Evolutionary conservation across 2,329 filamentous ascomycete genomes (phyloP), one percentile per base, ranked within the genome.

Genomic region (Endothia cerciana): DNA sequence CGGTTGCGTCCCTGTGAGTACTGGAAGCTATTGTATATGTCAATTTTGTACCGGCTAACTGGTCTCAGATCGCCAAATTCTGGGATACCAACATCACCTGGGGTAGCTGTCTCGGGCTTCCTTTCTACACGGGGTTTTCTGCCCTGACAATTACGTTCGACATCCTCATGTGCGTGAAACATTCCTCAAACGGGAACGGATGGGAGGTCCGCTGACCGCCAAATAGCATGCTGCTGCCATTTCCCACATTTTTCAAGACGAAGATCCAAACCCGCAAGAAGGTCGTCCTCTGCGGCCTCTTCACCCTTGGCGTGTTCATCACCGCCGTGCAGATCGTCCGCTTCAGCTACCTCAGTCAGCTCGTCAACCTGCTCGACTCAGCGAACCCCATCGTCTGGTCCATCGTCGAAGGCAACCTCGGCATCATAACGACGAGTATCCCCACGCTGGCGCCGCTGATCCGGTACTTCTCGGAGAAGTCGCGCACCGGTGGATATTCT

Each of bases 251-350:
- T 8, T 62, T 78, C 41, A 72, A 72, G 17, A 74, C 76, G 1
- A 74, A 76, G 47, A 43, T 60, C 41, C 40, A 45, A 33, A 70
- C 64, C 0, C 76, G 76, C 30, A 80, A 79, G 60, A 82, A 83
- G 72, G 55, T 78, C 3, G 76, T 81, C 3, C 74, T 84, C 0
- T 73, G 78, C 0, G 73, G 73, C 5, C 74, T 84, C 36, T 84
- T 84, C 70, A 75, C 76, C 2, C 75, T 85, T 30, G 83, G 83
- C n/a, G 73, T 81, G 61, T 84, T 85, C 73, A 78, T 85, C 53
- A 83, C 80, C 5, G 68, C 82, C 57, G 82, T 84, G 64, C 82
- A 85, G 69, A 78, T 83, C 64, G 77, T 85, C 66, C 82, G 82
- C 17, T 81, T 85, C 65, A 77, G 80, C 64, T 83, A 80, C n/a